Base-by-base conservation (phyloP, 495 filamentous ascomycete genomes). In the Daldinia grandis region DNA sequence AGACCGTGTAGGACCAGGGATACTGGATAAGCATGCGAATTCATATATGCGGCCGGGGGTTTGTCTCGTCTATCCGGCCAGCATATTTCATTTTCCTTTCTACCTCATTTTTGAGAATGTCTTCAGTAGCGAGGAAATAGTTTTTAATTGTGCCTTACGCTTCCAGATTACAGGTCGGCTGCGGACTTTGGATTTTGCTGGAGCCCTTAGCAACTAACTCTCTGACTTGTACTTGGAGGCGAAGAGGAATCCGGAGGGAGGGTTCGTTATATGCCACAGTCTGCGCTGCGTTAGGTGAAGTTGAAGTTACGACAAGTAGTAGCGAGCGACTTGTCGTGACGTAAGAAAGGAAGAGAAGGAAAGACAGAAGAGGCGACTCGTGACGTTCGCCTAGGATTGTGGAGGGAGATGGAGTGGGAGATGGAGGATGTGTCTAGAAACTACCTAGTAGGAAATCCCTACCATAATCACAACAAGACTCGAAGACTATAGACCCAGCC, bases 381-480 rank as follows among this genome's bases (percentile, higher is more conserved):
- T 38, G 56, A 54, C 28, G 37, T 49, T 49, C 35, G 14, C 40
- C n/a, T 42, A 35, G 25, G 55, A 25, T 38, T 33, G 31, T 8
- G 19, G 1, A 24, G 42, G 42, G 17, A 9, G 7, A 44, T 6
- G 40, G 42, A 12, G 40, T 14, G 9, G 9, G 35, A 24, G 44
- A 42, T 37, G 55, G 40, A 55, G 49, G 62, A 62, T 66, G 68
- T 63, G 68, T 14, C 57, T 66, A 66, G 58, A 66, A 71, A 60
- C 30, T 71, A 66, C 40, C 56, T 65, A 56, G 62, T 71, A 71
- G 68, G 68, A 58, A 71, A 71, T 62, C 62, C 68, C 62, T 71
- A 66, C 68, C 62, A 58, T 71, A 71, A 71, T 71, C 62, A 66
- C 64, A 70, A 65, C 57, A 71, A 71, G 58, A 66, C 51, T 33